Percentiles rank a stretch among this genome's conserved stretches.
These are phyloP conservation scores for Penicillium atrosanguineum DNA, from an alignment of 495 filamentous ascomycete species.

Conservation along the genomic window DNA sequence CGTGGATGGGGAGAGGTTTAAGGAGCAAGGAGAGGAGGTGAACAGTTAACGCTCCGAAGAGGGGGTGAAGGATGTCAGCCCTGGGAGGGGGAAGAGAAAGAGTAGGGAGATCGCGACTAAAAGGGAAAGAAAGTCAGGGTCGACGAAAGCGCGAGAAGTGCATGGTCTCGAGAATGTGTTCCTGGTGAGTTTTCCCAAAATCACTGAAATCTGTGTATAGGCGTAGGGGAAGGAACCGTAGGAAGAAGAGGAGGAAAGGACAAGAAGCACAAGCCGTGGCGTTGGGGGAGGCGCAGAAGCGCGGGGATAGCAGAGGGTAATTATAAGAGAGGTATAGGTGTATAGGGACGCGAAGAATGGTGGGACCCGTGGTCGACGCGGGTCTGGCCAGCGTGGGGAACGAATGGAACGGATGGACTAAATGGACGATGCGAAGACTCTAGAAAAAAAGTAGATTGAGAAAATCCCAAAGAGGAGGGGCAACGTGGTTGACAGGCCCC, in stretches of 20 bases:
- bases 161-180: slow-evolving; percentile 15
- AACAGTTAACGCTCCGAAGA: slow-evolving; percentile 1
- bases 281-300: slow-evolving; percentile 18
- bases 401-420: background rate
- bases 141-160: slow-evolving; percentile 22
- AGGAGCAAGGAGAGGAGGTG: background rate
- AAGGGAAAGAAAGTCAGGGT: slow-evolving; percentile 15
- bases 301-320: slow-evolving; percentile 7
- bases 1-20: slow-evolving; percentile 1
- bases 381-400: slow-evolving; percentile 11
- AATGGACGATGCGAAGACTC: background rate
- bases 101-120: background rate
- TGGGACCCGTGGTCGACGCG: slow-evolving; percentile 5
- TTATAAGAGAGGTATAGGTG: slow-evolving; percentile 3
- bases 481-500: slow-evolving; percentile 24
- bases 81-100: background rate
- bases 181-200: background rate
- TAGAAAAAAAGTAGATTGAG: background rate
- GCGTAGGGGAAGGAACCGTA: background rate
- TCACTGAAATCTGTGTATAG: background rate
- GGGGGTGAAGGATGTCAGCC: background rate
- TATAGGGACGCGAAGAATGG: slow-evolving; percentile 3
- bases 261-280: slow-evolving; percentile 19
- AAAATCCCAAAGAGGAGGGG: background rate
- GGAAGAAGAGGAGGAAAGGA: slow-evolving; percentile 6